Percentiles rank a stretch among this genome's conserved stretches.
Evolutionary conservation across 2,329 filamentous ascomycete species (phyloP).

Genomic region (Pseudocercospora musae): DNA sequence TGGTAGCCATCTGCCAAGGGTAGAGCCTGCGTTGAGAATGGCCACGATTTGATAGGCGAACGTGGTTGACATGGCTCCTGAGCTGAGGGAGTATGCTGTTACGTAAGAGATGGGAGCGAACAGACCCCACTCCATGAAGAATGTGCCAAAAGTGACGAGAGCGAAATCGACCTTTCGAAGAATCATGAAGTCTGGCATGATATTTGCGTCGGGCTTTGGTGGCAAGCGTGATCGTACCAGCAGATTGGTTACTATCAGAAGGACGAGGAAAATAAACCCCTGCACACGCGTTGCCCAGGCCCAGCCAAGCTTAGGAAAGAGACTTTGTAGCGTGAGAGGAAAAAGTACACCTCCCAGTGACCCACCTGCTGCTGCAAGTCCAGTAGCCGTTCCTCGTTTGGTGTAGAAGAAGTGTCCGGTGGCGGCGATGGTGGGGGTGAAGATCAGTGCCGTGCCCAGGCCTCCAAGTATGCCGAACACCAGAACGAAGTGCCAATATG

Average conservation of each 20-base stretch:
- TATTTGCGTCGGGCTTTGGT: constrained; percentile 38
- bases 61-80: constrained; percentile 57
- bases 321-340: constrained; percentile 42
- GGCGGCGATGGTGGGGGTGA: constrained; percentile 74
- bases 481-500: constrained; percentile 42
- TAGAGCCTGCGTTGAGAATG: constrained; percentile 77
- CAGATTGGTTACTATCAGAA: constrained; percentile 37
- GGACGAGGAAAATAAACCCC: constrained; percentile 42
- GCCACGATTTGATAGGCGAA: constrained; percentile 77
- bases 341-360: constrained; percentile 46
- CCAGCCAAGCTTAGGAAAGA: constrained; percentile 42
- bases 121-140: constrained; percentile 48
- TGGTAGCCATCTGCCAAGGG: constrained; percentile 73
- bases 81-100: constrained; percentile 65
- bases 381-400: constrained; percentile 73
- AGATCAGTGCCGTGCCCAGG: constrained; percentile 69
- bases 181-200: constrained; percentile 43
- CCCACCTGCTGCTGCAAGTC: constrained; percentile 69
- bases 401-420: constrained; percentile 78
- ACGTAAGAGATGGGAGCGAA: constrained; percentile 74
- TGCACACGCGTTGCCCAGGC: constrained; percentile 46
- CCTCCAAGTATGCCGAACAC: constrained; percentile 72
- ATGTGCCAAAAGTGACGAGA: constrained; percentile 42
- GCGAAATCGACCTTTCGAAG: constrained; percentile 40
- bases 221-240: constrained; percentile 44